Evolutionary conservation across 805 yeast species (phyloP).

Genomic region (Starmerella cellae): DNA sequence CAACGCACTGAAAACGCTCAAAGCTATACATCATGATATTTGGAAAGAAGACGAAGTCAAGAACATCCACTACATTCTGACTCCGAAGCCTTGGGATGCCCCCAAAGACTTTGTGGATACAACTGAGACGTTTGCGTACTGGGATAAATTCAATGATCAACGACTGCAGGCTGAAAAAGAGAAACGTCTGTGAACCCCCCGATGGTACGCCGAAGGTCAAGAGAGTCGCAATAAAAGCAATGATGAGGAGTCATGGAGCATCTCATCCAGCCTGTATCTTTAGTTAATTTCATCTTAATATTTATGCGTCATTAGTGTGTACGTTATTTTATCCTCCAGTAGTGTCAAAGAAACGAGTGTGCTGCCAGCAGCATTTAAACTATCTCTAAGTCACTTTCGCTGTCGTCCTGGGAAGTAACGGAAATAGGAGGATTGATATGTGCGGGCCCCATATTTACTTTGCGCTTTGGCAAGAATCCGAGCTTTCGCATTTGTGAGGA

Average conservation of each 20-base stretch:
- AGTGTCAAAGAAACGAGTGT: no score
- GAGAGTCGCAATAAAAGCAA: background rate
- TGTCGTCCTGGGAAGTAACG: slow-evolving; percentile 1
- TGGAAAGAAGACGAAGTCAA: slow-evolving; percentile 40
- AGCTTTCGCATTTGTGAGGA: slow-evolving; percentile 3
- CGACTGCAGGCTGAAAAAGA: slow-evolving; percentile 12
- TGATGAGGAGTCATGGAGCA: no score
- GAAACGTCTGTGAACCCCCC: no score
- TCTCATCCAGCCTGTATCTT: no score
- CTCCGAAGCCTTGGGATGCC: slow-evolving; percentile 50
- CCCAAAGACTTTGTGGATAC: slow-evolving; percentile 28
- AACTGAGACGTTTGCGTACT: slow-evolving; percentile 37
- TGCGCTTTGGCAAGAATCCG: slow-evolving; percentile 1
- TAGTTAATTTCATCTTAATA: no score
- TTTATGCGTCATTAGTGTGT: no score
- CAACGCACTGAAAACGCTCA: slow-evolving; percentile 44
- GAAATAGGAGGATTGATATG: background rate
- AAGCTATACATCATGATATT: slow-evolving; percentile 33
- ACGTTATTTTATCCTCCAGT: no score
- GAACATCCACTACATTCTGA: slow-evolving; percentile 43
- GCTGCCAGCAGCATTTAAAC: background rate
- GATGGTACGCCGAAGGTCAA: no score
- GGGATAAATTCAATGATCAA: slow-evolving; percentile 36
- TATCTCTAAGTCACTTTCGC: slow-evolving; percentile 20
- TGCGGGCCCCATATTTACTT: background rate